Percentiles rank a stretch among this genome's conserved stretches.
Evolutionary conservation across 768 basidiomycete genomes (phyloP).

Genomic region (Erythrobasidium yunnanense): DNA sequence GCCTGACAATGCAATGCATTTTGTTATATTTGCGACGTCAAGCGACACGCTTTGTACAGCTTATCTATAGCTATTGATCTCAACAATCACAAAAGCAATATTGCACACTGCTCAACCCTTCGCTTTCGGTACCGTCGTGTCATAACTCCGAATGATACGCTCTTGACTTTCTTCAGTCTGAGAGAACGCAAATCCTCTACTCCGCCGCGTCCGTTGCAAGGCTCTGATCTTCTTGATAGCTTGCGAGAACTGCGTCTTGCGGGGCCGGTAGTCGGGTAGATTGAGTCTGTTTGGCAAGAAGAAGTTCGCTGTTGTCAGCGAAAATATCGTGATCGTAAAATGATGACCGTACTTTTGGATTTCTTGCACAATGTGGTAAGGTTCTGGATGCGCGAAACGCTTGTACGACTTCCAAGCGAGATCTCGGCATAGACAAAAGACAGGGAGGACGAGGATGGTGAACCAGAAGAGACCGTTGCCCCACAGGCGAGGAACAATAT

Average conservation of each 20-base stretch:
- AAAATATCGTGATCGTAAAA: constrained; percentile 54
- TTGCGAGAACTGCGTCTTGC: constrained; percentile 81
- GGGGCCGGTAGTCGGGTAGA: constrained; percentile 58
- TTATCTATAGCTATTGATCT: too few species aligned
- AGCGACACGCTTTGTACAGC: neutral
- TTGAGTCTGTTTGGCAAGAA: constrained; percentile 19
- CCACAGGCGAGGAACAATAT: constrained; percentile 84
- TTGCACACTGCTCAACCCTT: constrained; percentile 5
- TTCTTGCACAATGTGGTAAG: constrained; percentile 98
- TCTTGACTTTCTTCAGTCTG: constrained; percentile 39
- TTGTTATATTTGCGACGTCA: neutral
- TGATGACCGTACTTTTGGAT: constrained; percentile 72
- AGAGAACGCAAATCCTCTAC: constrained; percentile 86
- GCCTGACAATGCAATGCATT: too few species aligned
- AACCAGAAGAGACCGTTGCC: constrained; percentile 80
- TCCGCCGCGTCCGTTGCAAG: constrained; percentile 88
- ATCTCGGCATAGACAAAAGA: constrained; percentile 74
- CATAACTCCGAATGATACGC: constrained; percentile 44
- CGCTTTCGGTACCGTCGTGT: constrained; percentile 41
- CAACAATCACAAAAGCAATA: too few species aligned
- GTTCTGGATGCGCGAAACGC: constrained; percentile 73
- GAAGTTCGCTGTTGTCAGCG: neutral
- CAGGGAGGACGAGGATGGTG: constrained; percentile 67
- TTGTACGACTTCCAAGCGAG: constrained; percentile 97
- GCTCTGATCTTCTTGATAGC: constrained; percentile 99